Evolutionary conservation across 805 yeast genomes (phyloP), one percentile per base, ranked within the genome.

Genomic region (Myxozyma geophila): DNA sequence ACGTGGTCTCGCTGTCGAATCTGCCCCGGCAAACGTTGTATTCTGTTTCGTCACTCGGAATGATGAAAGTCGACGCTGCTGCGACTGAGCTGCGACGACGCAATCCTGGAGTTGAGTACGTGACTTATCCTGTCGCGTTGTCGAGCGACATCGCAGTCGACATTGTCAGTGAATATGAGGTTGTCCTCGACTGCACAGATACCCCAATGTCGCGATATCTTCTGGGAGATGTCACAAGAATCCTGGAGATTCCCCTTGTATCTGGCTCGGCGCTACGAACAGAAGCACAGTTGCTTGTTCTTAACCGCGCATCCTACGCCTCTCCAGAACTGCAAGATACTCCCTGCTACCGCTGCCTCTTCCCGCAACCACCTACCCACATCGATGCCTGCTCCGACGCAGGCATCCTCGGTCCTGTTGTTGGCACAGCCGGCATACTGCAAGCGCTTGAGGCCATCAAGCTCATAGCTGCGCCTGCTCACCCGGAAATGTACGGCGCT

Each of bases 351-450:
- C 79, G 99, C 64, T 95, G 99, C 73, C 86, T 92, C 75, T 90
- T 89, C 70, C 98, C 99, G 0, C 78, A 78, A 7, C 97, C 98
- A 0, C 98, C 99, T 0, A 85, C 92, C 0, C 80, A 89, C 1
- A 91, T 92, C 0, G 83, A 91, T 0, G 83, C 96, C 0, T 95
- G 99, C 71, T 84, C 89, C 13, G 98, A 92, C 75, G 96, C 96
- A 2, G 98, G 98, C 5, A 96, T 93, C 0, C 75, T 95, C 33
- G 99, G 99, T 0, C 96, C 98, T 0, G 95, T 92, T n/a, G 96
- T 95, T 60, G 99, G 99, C 0, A 70, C 91, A 0, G 85, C 93
- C 73, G 99, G 99, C 9, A 80, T 86, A 0, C 81, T 89, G 80
- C 93, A 95, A 89, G 96, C 97, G 0, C 76, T 88, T 21, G 99